Evolutionary conservation across 179 eudicot genomes (phyloP).

Genomic region (Gypsophila paniculata): DNA sequence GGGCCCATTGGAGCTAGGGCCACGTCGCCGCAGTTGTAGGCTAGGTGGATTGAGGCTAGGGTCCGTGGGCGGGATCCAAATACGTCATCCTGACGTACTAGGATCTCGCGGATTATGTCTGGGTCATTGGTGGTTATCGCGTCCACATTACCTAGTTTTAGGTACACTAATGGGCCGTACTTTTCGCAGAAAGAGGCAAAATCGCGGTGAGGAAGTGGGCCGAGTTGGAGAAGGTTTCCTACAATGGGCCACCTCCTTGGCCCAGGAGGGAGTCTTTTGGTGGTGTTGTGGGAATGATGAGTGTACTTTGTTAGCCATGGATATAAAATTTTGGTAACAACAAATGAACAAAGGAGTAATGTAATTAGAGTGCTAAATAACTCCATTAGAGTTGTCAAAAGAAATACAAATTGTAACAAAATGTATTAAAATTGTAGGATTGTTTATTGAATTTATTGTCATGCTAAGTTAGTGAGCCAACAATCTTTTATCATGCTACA

Average conservation of each 20-base stretch:
- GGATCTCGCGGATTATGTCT: conserved; percentile 66
- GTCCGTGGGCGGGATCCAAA: conserved; percentile 88
- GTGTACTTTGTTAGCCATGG: conserved; percentile 26
- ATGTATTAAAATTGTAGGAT: neutral
- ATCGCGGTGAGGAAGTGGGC: conserved; percentile 79
- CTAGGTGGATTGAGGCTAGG: conserved; percentile 71
- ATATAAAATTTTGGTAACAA: conserved; percentile 26
- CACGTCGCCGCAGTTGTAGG: conserved; percentile 80
- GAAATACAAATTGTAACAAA: neutral
- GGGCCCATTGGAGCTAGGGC: conserved; percentile 93
- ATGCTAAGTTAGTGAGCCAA: conserved; percentile 26
- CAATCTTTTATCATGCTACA: conserved; percentile 15
- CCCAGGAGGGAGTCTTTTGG: conserved; percentile 69
- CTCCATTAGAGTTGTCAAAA: conserved; percentile 21
- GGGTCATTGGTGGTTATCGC: conserved; percentile 96
- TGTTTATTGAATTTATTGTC: conserved; percentile 7
- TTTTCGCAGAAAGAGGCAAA: conserved; percentile 65
- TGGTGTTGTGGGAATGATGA: neutral
- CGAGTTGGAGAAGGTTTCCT: conserved; percentile 83
- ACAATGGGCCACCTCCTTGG: conserved; percentile 81
- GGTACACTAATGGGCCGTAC: conserved; percentile 84
- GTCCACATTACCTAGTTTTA: conserved; percentile 68
- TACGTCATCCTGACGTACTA: conserved; percentile 70
- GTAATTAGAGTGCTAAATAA: conserved; percentile 20
- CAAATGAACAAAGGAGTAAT: conserved; percentile 25